Conservation (phyloP, 2,329 filamentous ascomycete genomes). For the Nemania bipapillata region DNA sequence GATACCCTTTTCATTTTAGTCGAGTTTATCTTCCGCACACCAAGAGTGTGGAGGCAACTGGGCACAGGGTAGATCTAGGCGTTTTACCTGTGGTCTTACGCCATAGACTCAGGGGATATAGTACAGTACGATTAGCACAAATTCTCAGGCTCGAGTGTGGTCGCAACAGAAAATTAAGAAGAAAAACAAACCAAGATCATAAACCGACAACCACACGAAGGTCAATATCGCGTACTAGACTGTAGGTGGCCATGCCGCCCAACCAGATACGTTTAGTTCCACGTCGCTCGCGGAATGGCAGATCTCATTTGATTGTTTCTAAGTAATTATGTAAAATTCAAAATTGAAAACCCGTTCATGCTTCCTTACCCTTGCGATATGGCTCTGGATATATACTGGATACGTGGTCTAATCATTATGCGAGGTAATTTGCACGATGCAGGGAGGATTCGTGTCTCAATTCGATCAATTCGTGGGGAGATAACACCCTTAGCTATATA, state of each 20-base stretch:
- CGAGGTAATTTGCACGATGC: background rate
- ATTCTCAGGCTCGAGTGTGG: background rate
- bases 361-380: background rate
- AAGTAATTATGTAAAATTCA: background rate
- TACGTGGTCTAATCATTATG: background rate
- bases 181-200: background rate
- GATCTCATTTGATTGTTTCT: background rate
- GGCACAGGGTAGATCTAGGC: slow-evolving; percentile 18
- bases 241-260: background rate
- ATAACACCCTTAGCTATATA: too few relatives aligned
- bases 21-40: slow-evolving; percentile 10
- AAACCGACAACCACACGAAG: background rate
- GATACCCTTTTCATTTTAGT: slow-evolving; percentile 31
- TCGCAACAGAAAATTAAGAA: background rate
- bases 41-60: slow-evolving; percentile 1
- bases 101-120: background rate
- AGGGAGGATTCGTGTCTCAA: background rate
- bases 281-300: background rate
- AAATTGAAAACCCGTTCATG: background rate
- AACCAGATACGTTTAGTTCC: background rate
- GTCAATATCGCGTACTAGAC: background rate
- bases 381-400: background rate
- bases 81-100: slow-evolving; percentile 19
- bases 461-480: background rate
- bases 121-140: background rate